phyloP scores from a whole-genome alignment of 1,284 basidiomycete species.

The Melampsora americana region DNA sequence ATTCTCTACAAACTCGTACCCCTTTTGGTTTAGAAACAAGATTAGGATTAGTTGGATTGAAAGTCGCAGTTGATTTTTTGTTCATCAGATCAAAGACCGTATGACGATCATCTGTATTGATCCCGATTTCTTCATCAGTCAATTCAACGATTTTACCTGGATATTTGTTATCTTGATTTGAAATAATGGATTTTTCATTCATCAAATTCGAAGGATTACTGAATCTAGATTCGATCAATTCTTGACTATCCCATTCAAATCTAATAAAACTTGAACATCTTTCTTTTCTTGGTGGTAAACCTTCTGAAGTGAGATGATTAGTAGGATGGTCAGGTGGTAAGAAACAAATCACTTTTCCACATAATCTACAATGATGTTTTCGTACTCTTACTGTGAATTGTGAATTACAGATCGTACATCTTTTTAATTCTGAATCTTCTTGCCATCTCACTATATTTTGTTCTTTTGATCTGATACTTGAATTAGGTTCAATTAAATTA shows the following conservation, averaged over 20 bases:
- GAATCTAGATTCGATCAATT: not conserved
- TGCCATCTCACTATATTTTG: conserved; percentile 95
- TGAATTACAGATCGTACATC: conserved; percentile 61
- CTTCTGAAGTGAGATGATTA: not conserved
- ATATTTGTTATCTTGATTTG: not conserved
- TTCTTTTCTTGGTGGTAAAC: not conserved
- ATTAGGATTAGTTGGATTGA: conserved; percentile 13
- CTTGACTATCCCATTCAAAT: conserved; percentile 23
- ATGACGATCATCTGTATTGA: conserved; percentile 1
- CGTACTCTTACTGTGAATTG: conserved; percentile 85
- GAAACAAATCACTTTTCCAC: conserved; percentile 87
- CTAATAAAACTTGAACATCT: conserved; percentile 29
- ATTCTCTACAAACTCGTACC: conserved; percentile 52
- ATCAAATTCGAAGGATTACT: no score
- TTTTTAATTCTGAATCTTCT: conserved; percentile 69
- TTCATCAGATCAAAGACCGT: conserved; percentile 21
- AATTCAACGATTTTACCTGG: conserved; percentile 7
- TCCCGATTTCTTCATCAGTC: conserved; percentile 12
- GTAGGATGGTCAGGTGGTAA: conserved; percentile 60
- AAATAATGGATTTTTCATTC: no score
- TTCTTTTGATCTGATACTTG: conserved; percentile 58
- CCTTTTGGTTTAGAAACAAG: conserved; percentile 45
- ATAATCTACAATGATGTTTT: conserved; percentile 94
- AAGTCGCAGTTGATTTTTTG: conserved; percentile 46
- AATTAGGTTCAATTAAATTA: not conserved